These are phyloP conservation scores for Chamaenerion angustifolium DNA, from an alignment of 345 rosid species.

Conservation along the genomic window DNA sequence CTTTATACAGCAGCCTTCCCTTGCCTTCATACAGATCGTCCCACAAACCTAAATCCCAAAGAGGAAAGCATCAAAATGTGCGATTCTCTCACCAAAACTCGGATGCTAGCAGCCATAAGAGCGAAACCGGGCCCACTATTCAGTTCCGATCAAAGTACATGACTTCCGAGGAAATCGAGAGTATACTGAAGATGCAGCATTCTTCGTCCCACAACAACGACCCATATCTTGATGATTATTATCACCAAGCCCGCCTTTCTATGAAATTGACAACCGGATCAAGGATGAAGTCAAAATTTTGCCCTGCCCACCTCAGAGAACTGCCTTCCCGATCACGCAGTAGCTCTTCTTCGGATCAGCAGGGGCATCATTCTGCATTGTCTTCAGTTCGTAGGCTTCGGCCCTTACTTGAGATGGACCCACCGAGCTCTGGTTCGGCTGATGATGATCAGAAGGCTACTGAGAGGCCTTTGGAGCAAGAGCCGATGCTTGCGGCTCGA, in stretches of 20 bases:
- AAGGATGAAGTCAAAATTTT: slow-evolving; percentile 47
- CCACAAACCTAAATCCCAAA: slow-evolving; percentile 55
- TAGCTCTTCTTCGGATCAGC: slow-evolving; percentile 17
- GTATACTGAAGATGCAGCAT: slow-evolving; percentile 94
- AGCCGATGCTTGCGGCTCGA: slow-evolving; percentile 96
- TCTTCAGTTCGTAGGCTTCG: slow-evolving; percentile 54
- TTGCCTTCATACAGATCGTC: slow-evolving; percentile 30
- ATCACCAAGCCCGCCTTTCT: slow-evolving; percentile 85
- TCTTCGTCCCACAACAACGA: slow-evolving; percentile 68
- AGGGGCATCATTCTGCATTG: slow-evolving; percentile 44
- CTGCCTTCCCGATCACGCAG: slow-evolving; percentile 65
- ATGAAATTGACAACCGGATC: slow-evolving; percentile 34
- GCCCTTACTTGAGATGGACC: slow-evolving; percentile 61
- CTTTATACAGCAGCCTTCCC: slow-evolving; percentile 40
- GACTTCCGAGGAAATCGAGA: slow-evolving; percentile 93
- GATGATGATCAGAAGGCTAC: slow-evolving; percentile 49
- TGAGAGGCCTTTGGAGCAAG: slow-evolving; percentile 79
- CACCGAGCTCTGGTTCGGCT: slow-evolving; percentile 28
- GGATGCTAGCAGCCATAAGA: slow-evolving; percentile 66
- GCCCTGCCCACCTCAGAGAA: slow-evolving; percentile 75
- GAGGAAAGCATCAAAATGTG: slow-evolving; percentile 19
- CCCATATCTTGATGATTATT: slow-evolving; percentile 82
- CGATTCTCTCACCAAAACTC: slow-evolving; percentile 57
- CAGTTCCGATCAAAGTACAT: slow-evolving; percentile 85
- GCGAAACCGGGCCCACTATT: slow-evolving; percentile 47